These are phyloP conservation scores for Yarrowia sp. DNA, from an alignment of 805 yeast genomes.

Conservation along the genomic window DNA sequence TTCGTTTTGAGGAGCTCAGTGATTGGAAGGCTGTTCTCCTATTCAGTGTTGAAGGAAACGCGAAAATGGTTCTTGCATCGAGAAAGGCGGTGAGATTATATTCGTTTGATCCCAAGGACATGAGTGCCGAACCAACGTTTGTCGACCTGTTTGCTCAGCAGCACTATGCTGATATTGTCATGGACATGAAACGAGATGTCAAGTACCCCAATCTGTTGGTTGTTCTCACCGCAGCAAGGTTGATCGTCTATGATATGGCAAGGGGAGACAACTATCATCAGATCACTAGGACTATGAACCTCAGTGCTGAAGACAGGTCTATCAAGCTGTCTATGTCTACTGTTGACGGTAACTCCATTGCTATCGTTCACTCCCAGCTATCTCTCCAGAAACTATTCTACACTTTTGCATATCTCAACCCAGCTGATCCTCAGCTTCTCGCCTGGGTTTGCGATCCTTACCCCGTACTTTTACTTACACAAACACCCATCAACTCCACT, in stretches of 20 bases:
- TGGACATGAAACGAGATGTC: slow-evolving; percentile 11
- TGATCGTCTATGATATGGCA: background rate
- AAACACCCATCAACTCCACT: slow-evolving; percentile 16
- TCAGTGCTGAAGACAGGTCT: background rate
- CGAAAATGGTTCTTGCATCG: background rate
- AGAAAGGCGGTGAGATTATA: background rate
- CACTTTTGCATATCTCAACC: slow-evolving; percentile 4
- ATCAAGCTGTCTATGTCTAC: background rate
- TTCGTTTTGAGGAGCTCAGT: background rate
- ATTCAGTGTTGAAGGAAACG: background rate
- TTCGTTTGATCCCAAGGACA: background rate
- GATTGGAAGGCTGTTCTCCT: slow-evolving; percentile 11
- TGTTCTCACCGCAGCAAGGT: background rate
- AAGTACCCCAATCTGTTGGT: background rate
- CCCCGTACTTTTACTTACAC: background rate
- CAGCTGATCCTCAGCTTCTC: background rate
- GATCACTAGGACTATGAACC: background rate
- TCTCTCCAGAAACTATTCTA: background rate
- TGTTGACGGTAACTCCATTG: background rate
- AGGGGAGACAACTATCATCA: background rate
- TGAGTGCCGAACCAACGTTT: background rate
- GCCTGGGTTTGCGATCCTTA: slow-evolving; percentile 8
- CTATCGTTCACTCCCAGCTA: slow-evolving; percentile 17
- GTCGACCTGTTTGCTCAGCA: background rate
- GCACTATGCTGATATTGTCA: background rate